A percentile compares a stretch with the other conserved stretches of the same genome.
Conservation (phyloP, 139 green algal species). For the Parachlorella kessleri region DNA sequence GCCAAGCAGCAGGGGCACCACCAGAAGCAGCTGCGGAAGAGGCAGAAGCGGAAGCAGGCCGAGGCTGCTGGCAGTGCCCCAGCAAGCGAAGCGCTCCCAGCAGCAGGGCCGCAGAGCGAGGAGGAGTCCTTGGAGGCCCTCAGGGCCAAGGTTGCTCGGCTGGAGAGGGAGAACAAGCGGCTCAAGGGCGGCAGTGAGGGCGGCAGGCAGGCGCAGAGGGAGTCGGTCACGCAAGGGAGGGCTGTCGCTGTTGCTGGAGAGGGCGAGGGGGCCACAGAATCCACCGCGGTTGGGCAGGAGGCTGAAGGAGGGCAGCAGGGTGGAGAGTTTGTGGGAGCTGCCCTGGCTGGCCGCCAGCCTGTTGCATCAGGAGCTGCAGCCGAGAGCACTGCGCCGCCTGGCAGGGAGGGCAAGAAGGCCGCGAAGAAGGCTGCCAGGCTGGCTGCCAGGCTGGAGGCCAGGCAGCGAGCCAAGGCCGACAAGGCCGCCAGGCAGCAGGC, state of each 20-base stretch:
- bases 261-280: constrained; percentile 20
- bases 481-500: neutral
- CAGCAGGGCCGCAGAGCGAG: neutral
- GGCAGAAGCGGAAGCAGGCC: constrained; percentile 17
- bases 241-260: constrained; percentile 22
- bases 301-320: too few species aligned
- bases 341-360: too few species aligned
- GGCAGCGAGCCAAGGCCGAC: constrained; percentile 13
- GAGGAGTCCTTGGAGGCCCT: constrained; percentile 27
- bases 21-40: neutral
- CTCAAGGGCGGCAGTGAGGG: constrained; percentile 6
- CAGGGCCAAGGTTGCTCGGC: constrained; percentile 24
- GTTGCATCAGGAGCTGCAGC: too few species aligned
- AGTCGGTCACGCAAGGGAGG: neutral
- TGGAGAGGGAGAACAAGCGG: constrained; percentile 45
- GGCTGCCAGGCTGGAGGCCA: constrained; percentile 2
- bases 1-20: too few species aligned
- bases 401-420: too few species aligned
- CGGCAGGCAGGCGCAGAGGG: neutral
- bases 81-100: neutral
- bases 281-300: constrained; percentile 6
- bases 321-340: too few species aligned
- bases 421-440: constrained; percentile 24
- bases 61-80: constrained; percentile 1
- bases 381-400: too few species aligned